Evolutionary conservation across 345 rosid species (phyloP).

Genomic region (Nasturtium officinale): DNA sequence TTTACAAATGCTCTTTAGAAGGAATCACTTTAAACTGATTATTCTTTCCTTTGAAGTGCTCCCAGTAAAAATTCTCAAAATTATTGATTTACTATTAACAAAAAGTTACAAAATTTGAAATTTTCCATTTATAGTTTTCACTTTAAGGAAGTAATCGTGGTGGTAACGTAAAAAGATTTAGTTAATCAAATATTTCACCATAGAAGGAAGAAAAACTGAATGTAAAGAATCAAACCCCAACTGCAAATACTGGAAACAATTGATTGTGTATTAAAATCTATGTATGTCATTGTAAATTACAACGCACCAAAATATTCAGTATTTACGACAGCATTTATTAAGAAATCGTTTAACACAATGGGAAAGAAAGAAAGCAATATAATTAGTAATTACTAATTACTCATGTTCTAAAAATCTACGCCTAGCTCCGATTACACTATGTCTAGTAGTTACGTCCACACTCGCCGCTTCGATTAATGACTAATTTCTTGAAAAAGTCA

Average conservation of each 20-base stretch:
- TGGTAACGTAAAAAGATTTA: constrained; percentile 25
- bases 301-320: constrained; percentile 21
- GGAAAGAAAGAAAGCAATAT: not conserved
- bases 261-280: constrained; percentile 37
- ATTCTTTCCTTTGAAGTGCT: constrained; percentile 27
- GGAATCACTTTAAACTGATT: constrained; percentile 28
- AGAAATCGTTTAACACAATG: not conserved
- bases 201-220: constrained; percentile 25
- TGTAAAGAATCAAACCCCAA: constrained; percentile 28
- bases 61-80: not conserved
- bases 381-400: no score
- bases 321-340: constrained; percentile 31
- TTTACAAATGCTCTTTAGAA: constrained; percentile 29
- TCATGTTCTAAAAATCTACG: no score
- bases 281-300: constrained; percentile 33
- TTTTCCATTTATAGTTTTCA: constrained; percentile 6
- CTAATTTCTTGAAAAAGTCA: no score
- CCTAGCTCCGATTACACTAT: no score
- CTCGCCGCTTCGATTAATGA: no score
- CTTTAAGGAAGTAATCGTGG: constrained; percentile 13
- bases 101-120: constrained; percentile 34
- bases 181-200: not conserved
- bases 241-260: constrained; percentile 15
- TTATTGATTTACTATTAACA: not conserved
- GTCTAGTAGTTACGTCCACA: no score